Conservation (phyloP, 306 rosid genomes). For the Comarum palustre region DNA sequence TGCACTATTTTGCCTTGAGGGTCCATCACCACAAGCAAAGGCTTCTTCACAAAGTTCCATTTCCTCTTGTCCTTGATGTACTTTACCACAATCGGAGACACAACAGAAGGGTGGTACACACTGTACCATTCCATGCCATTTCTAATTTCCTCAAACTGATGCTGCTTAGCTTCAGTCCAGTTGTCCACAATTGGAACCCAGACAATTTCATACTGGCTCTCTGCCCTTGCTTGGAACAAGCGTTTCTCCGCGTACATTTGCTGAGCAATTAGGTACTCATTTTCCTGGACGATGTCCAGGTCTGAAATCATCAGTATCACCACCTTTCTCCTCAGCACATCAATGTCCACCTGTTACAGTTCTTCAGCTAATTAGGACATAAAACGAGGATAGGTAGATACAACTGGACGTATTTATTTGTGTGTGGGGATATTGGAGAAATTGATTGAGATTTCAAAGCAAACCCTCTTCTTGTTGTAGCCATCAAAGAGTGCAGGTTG, state of each 20-base stretch:
- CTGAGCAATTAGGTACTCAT: slow-evolving; percentile 29
- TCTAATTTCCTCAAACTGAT: slow-evolving; percentile 24
- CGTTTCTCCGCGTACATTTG: slow-evolving; percentile 40
- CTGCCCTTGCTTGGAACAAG: slow-evolving; percentile 22
- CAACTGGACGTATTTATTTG: neutral
- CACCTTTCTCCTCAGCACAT: slow-evolving; percentile 20
- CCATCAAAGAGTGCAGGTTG: slow-evolving; percentile 48
- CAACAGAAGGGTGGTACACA: slow-evolving; percentile 33
- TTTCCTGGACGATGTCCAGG: slow-evolving; percentile 25
- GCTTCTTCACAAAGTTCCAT: slow-evolving; percentile 54
- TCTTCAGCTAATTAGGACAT: neutral
- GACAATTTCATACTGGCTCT: slow-evolving; percentile 50
- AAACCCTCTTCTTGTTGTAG: slow-evolving; percentile 46
- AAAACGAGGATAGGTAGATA: neutral
- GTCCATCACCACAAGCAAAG: slow-evolving; percentile 56
- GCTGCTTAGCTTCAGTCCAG: slow-evolving; percentile 20
- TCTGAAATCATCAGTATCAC: slow-evolving; percentile 49
- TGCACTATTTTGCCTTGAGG: slow-evolving; percentile 50
- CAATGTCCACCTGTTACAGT: slow-evolving; percentile 9
- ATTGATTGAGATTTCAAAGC: neutral
- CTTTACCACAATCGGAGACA: slow-evolving; percentile 38
- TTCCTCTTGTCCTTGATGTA: slow-evolving; percentile 45
- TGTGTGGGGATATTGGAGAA: neutral
- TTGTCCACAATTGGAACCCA: slow-evolving; percentile 56
- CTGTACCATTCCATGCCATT: slow-evolving; percentile 48